Percentiles rank a stretch among this genome's conserved stretches.
Evolutionary conservation across 257 asterid genomes (phyloP).

Genomic region (Fraxinus pennsylvanica): DNA sequence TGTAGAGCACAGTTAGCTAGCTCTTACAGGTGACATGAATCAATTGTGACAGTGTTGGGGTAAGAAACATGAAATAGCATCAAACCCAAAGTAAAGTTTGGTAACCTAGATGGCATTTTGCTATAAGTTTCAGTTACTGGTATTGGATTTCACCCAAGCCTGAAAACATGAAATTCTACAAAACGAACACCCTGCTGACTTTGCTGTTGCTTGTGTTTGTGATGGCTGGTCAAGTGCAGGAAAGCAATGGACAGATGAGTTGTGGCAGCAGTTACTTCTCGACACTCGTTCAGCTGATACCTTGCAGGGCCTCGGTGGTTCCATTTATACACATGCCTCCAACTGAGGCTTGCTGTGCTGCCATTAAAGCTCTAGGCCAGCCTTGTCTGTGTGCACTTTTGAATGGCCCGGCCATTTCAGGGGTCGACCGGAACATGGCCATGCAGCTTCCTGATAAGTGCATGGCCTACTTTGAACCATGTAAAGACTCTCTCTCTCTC

Average conservation of each 20-base stretch:
- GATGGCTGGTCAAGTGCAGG: not conserved
- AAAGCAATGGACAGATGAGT: slow-evolving; percentile 9
- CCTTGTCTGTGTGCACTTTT: slow-evolving; percentile 17
- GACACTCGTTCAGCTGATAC: slow-evolving; percentile 1
- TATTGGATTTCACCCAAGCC: not conserved
- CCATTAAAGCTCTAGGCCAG: slow-evolving; percentile 22
- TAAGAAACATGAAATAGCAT: not conserved
- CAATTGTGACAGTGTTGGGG: not conserved
- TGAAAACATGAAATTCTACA: not conserved
- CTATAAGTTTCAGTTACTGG: not conserved
- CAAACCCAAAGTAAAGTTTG: not conserved
- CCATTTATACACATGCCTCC: slow-evolving; percentile 21
- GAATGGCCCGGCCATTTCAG: slow-evolving; percentile 18
- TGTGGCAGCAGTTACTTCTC: slow-evolving; percentile 22
- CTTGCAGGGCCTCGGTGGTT: slow-evolving; percentile 20
- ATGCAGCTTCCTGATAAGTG: slow-evolving; percentile 25
- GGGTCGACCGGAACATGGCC: slow-evolving; percentile 25
- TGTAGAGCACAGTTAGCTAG: not conserved
- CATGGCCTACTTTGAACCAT: slow-evolving; percentile 24
- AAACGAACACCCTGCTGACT: not conserved
- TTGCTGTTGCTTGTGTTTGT: slow-evolving; percentile 2
- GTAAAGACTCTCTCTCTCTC: not conserved
- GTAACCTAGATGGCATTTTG: not conserved
- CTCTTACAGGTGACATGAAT: not conserved
- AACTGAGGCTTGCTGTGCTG: slow-evolving; percentile 24